A percentile compares a stretch with the other conserved stretches of the same genome.
Conservation (phyloP, 2,329 filamentous ascomycete species). For the Allantophomopsis lycopodina region DNA sequence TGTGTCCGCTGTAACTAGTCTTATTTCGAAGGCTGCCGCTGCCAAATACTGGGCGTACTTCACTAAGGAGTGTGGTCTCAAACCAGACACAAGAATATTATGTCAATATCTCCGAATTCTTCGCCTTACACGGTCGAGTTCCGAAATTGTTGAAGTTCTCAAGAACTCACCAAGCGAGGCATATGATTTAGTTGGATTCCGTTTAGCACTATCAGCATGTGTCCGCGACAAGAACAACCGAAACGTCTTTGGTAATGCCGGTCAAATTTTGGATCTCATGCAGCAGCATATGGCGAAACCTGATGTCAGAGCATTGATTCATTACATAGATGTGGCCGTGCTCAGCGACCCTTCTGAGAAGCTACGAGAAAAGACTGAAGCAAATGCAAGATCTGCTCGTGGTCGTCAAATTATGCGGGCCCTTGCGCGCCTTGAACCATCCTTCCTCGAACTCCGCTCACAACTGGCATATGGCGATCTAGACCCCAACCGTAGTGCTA, state of each 20-base stretch:
- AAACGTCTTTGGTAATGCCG: slow-evolving; percentile 53
- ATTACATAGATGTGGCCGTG: slow-evolving; percentile 43
- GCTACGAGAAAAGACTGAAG: slow-evolving; percentile 7
- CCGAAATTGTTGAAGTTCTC: slow-evolving; percentile 37
- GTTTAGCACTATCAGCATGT: slow-evolving; percentile 62
- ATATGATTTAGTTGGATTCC: slow-evolving; percentile 27
- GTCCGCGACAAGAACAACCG: slow-evolving; percentile 63
- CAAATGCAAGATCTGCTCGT: slow-evolving; percentile 25
- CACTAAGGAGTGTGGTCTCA: slow-evolving; percentile 28
- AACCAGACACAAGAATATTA: too few relatives aligned
- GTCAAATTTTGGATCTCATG: slow-evolving; percentile 53
- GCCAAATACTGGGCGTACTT: slow-evolving; percentile 67
- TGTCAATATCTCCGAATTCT: slow-evolving; percentile 40
- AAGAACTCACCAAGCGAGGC: too few relatives aligned
- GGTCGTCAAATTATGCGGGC: slow-evolving; percentile 36
- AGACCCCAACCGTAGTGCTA: neutral
- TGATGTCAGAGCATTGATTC: slow-evolving; percentile 34
- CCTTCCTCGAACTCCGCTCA: slow-evolving; percentile 13
- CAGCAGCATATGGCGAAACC: slow-evolving; percentile 24
- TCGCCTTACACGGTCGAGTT: slow-evolving; percentile 50
- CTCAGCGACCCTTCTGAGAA: slow-evolving; percentile 7
- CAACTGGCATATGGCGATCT: slow-evolving; percentile 9
- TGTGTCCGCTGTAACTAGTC: slow-evolving; percentile 46
- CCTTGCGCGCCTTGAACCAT: slow-evolving; percentile 27
- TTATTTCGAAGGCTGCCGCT: slow-evolving; percentile 47